phyloP scores from a whole-genome alignment of 495 filamentous ascomycete species.

The Hypomontagnella monticulosa region DNA sequence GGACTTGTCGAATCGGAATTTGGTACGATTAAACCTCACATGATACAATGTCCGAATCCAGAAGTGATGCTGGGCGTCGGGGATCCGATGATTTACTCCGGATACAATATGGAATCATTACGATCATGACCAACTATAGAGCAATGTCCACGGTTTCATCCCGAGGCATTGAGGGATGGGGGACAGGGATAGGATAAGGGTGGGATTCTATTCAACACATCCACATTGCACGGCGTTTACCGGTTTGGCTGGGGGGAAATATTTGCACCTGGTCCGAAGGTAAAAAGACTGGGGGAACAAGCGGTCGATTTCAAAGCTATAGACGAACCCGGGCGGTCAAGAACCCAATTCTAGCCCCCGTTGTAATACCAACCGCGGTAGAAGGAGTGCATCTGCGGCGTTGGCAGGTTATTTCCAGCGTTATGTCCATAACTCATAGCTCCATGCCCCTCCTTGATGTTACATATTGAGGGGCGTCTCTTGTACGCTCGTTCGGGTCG shows the following conservation, averaged over 20 bases:
- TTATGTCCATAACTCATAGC: constrained; percentile 37
- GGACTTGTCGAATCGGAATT: constrained; percentile 56
- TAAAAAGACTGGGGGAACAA: constrained; percentile 11
- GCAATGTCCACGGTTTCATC: constrained; percentile 2
- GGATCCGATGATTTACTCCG: constrained; percentile 59
- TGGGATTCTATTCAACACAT: constrained; percentile 25
- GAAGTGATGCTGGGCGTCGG: constrained; percentile 62
- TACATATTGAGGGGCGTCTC: constrained; percentile 32
- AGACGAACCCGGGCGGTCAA: constrained; percentile 23
- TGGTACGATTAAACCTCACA: constrained; percentile 59
- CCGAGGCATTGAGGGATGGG: neutral
- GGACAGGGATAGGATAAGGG: neutral
- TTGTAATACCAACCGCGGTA: constrained; percentile 37
- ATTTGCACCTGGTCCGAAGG: constrained; percentile 17
- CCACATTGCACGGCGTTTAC: constrained; percentile 38
- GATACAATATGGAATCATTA: constrained; percentile 49
- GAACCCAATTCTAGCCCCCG: constrained; percentile 18
- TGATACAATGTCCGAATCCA: constrained; percentile 54
- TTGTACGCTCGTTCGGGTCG: constrained; percentile 15
- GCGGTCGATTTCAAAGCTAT: constrained; percentile 37
- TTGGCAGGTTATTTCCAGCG: constrained; percentile 44
- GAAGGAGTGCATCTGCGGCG: constrained; percentile 43
- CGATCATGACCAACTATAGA: constrained; percentile 27
- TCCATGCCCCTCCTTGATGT: constrained; percentile 39
- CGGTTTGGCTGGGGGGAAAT: constrained; percentile 28